Conservation (phyloP, 805 yeast genomes). For the Candida oleophila region DNA sequence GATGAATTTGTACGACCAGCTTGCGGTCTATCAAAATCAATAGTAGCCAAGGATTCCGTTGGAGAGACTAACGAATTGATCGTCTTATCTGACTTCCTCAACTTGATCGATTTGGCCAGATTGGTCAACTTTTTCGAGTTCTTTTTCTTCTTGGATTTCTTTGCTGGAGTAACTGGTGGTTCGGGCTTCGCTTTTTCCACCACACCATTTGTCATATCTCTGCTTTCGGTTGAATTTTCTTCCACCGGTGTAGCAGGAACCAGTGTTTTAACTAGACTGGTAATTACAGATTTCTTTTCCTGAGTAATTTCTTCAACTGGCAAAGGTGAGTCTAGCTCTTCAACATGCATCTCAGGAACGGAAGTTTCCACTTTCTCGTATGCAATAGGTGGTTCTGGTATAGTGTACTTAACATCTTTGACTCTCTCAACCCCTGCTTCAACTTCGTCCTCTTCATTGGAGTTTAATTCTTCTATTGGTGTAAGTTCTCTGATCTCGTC, state of each 20-base stretch:
- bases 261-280: too few relatives aligned
- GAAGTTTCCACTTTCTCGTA: too few relatives aligned
- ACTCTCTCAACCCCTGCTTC: too few relatives aligned
- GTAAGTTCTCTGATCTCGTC: too few relatives aligned
- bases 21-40: background rate
- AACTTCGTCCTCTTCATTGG: too few relatives aligned
- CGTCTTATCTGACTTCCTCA: background rate
- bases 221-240: background rate
- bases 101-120: background rate
- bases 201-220: background rate
- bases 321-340: too few relatives aligned
- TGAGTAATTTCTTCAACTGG: too few relatives aligned
- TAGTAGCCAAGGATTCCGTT: background rate
- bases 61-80: background rate
- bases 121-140: background rate
- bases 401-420: too few relatives aligned
- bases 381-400: too few relatives aligned
- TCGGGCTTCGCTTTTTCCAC: background rate
- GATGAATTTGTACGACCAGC: background rate
- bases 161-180: background rate
- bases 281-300: too few relatives aligned
- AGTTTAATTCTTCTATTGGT: too few relatives aligned
- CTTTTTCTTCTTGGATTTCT: background rate
- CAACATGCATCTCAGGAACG: too few relatives aligned
- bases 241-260: background rate